Evolutionary conservation across 306 rosid genomes (phyloP).

Genomic region (Hylodesmum podocarpum): DNA sequence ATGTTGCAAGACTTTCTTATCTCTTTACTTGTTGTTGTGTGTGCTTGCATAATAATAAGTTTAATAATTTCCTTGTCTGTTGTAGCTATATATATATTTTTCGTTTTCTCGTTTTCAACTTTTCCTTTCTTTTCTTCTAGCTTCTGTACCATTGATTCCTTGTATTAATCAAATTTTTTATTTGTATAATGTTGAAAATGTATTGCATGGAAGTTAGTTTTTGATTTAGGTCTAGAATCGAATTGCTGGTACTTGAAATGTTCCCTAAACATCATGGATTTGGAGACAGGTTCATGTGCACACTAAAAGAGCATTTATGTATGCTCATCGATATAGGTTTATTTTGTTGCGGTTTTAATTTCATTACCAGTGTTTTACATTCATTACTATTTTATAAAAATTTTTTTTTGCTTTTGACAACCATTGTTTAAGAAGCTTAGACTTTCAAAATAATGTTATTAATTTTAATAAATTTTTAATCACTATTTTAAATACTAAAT

Average conservation of each 20-base stretch:
- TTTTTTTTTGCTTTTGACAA: too few relatives aligned
- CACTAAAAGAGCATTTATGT: constrained; percentile 56
- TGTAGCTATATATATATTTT: constrained; percentile 25
- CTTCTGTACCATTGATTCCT: not conserved
- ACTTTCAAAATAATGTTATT: too few relatives aligned
- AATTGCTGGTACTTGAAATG: constrained; percentile 42
- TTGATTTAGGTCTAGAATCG: constrained; percentile 26
- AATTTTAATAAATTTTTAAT: too few relatives aligned
- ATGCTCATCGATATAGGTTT: constrained; percentile 24
- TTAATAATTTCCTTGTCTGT: constrained; percentile 41
- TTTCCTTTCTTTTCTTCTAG: not conserved
- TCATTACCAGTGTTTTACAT: too few relatives aligned
- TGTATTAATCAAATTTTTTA: constrained; percentile 19
- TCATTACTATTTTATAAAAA: too few relatives aligned
- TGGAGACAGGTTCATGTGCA: constrained; percentile 79
- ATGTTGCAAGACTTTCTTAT: constrained; percentile 39
- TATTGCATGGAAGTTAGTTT: not conserved
- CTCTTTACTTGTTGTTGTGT: constrained; percentile 31
- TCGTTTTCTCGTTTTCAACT: not conserved
- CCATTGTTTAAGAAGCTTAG: too few relatives aligned
- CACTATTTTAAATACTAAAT: too few relatives aligned
- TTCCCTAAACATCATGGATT: constrained; percentile 31
- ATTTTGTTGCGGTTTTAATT: too few relatives aligned
- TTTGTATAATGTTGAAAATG: not conserved
- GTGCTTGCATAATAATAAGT: constrained; percentile 39